Percentiles rank a stretch among this genome's conserved stretches.
These are phyloP conservation scores for Oehlia diaphana DNA, from an alignment of 192 early-diverging fungal genomes.

Conservation along the genomic window DNA sequence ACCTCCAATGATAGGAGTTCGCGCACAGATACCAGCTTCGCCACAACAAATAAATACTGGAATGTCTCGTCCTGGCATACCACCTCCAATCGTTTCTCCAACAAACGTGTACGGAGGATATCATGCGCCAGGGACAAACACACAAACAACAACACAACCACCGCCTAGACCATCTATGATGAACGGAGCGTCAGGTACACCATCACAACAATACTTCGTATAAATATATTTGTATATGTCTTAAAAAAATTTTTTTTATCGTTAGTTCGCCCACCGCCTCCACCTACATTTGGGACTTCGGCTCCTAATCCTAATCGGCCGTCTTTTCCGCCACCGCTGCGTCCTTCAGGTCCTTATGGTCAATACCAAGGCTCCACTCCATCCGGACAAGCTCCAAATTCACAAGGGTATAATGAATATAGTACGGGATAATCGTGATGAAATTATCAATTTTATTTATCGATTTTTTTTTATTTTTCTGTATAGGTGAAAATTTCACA, in stretches of 20 bases:
- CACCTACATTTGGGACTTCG: background rate
- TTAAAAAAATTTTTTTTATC: background rate
- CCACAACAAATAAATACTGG: slow-evolving; percentile 1
- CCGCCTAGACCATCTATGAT: slow-evolving; percentile 14
- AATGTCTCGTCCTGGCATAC: background rate
- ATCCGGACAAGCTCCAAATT: background rate
- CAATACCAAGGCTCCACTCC: background rate
- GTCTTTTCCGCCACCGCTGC: background rate
- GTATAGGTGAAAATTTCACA: background rate
- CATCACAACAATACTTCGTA: too few relatives aligned
- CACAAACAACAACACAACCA: background rate
- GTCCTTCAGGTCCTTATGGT: background rate
- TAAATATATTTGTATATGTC: too few relatives aligned
- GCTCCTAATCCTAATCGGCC: background rate
- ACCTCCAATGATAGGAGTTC: background rate
- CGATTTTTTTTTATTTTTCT: background rate
- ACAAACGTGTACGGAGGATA: slow-evolving; percentile 17
- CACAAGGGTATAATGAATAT: background rate
- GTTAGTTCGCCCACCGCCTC: background rate
- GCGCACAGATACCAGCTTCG: background rate
- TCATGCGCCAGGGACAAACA: background rate
- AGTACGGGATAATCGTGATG: background rate
- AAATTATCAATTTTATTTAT: background rate
- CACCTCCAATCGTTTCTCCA: slow-evolving; percentile 2
- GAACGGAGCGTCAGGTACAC: background rate